phyloP scores from a whole-genome alignment of 495 filamentous ascomycete species.

The Aspergillus cavernicola region DNA sequence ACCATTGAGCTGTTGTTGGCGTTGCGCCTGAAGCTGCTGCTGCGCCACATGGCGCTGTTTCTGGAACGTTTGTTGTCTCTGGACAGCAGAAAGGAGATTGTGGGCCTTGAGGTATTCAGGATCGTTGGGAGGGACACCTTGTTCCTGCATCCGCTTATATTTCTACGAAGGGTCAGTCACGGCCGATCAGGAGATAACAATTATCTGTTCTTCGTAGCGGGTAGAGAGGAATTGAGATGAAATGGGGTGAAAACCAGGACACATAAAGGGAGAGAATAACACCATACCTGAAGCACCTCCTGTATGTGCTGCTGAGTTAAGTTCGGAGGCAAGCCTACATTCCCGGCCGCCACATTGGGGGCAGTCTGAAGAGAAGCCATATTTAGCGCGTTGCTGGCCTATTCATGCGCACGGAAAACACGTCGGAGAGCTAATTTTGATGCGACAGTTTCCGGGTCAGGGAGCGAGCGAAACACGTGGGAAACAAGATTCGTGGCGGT shows the following conservation, averaged over 20 bases:
- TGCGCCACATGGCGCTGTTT: constrained; percentile 44
- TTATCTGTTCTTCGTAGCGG: background rate
- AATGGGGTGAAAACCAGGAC: background rate
- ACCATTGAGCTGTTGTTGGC: constrained; percentile 49
- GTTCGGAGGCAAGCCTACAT: constrained; percentile 51
- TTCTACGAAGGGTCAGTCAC: constrained; percentile 51
- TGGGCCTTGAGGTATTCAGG: constrained; percentile 77
- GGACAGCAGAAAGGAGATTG: constrained; percentile 60
- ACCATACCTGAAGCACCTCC: constrained; percentile 56
- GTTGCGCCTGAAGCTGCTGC: constrained; percentile 47
- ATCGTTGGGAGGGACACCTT: constrained; percentile 68
- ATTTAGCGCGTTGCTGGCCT: constrained; percentile 33
- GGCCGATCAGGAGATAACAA: constrained; percentile 2
- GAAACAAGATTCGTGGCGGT: constrained; percentile 14
- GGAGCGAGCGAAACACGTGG: constrained; percentile 19
- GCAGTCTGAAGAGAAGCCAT: constrained; percentile 80
- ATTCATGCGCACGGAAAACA: constrained; percentile 32
- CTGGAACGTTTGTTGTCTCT: constrained; percentile 53
- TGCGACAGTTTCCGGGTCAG: constrained; percentile 19
- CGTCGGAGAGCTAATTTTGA: constrained; percentile 13
- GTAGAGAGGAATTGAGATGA: background rate
- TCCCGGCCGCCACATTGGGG: constrained; percentile 59
- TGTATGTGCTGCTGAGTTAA: constrained; percentile 59
- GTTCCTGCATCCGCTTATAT: constrained; percentile 74
- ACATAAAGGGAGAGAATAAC: constrained; percentile 6